Conservation (phyloP, 805 yeast species). For the Yamadazyma philogaea region DNA sequence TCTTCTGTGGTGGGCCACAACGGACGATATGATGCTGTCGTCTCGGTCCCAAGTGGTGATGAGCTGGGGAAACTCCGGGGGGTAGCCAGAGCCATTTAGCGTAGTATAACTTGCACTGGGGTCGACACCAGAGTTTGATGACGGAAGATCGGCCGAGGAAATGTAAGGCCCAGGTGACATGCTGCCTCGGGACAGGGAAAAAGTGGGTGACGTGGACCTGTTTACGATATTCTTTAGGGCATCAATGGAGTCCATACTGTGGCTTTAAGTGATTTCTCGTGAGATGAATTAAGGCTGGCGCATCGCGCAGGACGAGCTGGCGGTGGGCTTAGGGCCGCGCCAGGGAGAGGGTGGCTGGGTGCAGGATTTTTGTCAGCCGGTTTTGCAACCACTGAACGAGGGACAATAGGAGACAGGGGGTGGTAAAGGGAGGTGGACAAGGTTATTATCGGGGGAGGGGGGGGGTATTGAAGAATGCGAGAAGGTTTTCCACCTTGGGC, state of each 20-base stretch:
- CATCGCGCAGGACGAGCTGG: neutral
- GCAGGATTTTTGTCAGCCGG: too few species aligned
- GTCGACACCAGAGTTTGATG: neutral
- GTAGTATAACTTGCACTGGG: neutral
- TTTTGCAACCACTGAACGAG: too few species aligned
- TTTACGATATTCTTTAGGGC: neutral
- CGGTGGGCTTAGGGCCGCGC: neutral
- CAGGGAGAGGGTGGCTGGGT: too few species aligned
- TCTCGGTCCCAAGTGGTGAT: constrained; percentile 76
- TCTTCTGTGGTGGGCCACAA: constrained; percentile 54
- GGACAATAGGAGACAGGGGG: too few species aligned
- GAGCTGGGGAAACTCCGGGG: constrained; percentile 16
- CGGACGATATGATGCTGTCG: constrained; percentile 70
- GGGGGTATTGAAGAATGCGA: too few species aligned
- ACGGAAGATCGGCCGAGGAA: constrained; percentile 3
- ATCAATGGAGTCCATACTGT: constrained; percentile 5
- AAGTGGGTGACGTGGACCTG: neutral
- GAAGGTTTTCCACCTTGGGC: too few species aligned
- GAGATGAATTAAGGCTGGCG: neutral
- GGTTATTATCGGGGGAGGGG: too few species aligned
- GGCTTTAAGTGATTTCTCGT: neutral
- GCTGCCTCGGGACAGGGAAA: constrained; percentile 1
- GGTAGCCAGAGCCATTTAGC: neutral
- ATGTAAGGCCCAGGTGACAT: constrained; percentile 4
- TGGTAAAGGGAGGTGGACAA: too few species aligned